phyloP scores from a whole-genome alignment of 345 rosid species.

The Trapa incisa region DNA sequence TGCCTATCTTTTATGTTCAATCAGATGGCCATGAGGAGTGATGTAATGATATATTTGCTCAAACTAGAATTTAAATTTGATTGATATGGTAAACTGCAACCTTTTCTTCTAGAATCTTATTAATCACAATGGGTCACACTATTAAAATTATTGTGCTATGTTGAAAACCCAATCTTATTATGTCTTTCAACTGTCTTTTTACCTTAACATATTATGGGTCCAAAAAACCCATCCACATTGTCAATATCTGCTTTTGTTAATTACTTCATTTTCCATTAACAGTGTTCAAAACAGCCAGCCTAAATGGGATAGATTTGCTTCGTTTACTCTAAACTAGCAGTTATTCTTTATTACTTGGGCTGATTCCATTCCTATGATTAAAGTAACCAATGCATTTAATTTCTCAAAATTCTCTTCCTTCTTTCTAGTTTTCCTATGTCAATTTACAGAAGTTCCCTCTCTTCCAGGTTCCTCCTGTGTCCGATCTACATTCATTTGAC shows the following conservation, averaged over 20 bases:
- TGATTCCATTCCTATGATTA: not conserved
- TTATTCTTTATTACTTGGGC: not conserved
- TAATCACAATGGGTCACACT: not conserved
- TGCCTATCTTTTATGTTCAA: not conserved
- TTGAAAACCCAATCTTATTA: not conserved
- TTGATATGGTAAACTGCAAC: too few relatives aligned
- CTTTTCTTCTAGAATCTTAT: not conserved
- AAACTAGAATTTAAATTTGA: not conserved
- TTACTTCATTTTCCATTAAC: not conserved
- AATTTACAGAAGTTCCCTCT: conserved; percentile 15
- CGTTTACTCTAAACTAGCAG: not conserved
- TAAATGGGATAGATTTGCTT: not conserved
- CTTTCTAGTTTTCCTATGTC: not conserved
- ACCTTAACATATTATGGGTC: not conserved
- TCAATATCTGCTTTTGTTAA: not conserved
- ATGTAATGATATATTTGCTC: not conserved
- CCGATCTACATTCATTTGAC: conserved; percentile 30
- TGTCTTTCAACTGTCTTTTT: not conserved
- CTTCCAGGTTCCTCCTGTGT: conserved; percentile 55
- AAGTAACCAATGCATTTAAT: not conserved
- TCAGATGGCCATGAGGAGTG: not conserved
- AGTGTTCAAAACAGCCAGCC: not conserved
- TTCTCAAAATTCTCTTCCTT: not conserved
- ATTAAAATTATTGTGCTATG: not conserved
- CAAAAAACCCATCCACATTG: too few relatives aligned